A percentile compares a stretch with the other conserved stretches of the same genome.
phyloP scores from a whole-genome alignment of 768 basidiomycete species.

The Rhodotorula babjevae region DNA sequence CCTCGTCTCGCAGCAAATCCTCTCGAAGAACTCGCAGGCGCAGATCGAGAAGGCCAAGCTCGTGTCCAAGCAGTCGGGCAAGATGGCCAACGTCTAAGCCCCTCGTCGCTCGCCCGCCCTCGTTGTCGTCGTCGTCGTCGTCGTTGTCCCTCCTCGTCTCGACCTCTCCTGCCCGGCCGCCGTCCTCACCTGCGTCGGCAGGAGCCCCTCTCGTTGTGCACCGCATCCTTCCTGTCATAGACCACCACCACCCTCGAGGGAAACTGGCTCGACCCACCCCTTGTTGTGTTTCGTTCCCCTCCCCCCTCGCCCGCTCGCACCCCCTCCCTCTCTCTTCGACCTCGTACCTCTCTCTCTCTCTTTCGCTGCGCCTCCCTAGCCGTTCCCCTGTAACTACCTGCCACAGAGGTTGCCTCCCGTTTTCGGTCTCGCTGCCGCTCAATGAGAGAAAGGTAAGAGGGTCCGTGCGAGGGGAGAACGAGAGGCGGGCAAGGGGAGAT shows the following conservation, averaged over 20 bases:
- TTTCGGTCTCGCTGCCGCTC: no score
- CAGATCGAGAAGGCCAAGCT: constrained; percentile 28
- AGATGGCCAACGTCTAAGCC: constrained; percentile 22
- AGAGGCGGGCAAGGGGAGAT: no score
- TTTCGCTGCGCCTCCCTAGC: no score
- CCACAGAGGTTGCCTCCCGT: no score
- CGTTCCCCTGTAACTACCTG: neutral
- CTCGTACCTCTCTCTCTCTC: no score
- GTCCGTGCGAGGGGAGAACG: no score
- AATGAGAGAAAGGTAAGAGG: no score
- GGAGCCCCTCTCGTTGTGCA: no score
- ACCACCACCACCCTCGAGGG: neutral
- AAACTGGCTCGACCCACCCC: neutral
- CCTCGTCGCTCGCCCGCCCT: no score
- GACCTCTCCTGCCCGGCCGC: no score
- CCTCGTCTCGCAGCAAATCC: neutral
- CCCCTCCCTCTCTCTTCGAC: neutral
- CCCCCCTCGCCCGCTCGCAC: neutral
- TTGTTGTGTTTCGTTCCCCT: neutral
- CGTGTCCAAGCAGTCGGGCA: constrained; percentile 17
- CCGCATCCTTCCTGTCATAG: neutral
- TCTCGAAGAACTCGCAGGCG: constrained; percentile 12
- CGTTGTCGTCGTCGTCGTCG: neutral
- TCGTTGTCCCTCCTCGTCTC: no score
- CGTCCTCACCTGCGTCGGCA: no score